Percentiles rank a stretch among this genome's conserved stretches.
Conservation (phyloP, 306 rosid genomes). For the apple (Malus domestica) region ASM211411v1 NC_041804.1:17349501-17350000, state of each 20-base stretch:
- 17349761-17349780: constrained; percentile 99
- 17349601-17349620: constrained; percentile 51
- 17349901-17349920: too few species aligned
- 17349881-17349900: neutral
- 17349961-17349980: too few species aligned
- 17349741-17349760: constrained; percentile 98
- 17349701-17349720: neutral
- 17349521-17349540: constrained; percentile 99
- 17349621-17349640: constrained; percentile 52
- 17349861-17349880: neutral
- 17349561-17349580: constrained; percentile 91
- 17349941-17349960: too few species aligned
- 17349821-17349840: constrained; percentile 12
- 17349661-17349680: constrained; percentile 8
- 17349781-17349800: constrained; percentile 83
- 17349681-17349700: constrained; percentile 14
- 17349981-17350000: too few species aligned
- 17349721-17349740: constrained; percentile 78
- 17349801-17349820: constrained; percentile 74
- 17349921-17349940: too few species aligned
- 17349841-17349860: neutral
- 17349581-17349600: constrained; percentile 93
- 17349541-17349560: constrained; percentile 83
- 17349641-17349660: constrained; percentile 58
- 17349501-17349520: constrained; percentile 97